Conservation (phyloP, 78 protist genomes). For the Mantamonas sphyraenae region DNA sequence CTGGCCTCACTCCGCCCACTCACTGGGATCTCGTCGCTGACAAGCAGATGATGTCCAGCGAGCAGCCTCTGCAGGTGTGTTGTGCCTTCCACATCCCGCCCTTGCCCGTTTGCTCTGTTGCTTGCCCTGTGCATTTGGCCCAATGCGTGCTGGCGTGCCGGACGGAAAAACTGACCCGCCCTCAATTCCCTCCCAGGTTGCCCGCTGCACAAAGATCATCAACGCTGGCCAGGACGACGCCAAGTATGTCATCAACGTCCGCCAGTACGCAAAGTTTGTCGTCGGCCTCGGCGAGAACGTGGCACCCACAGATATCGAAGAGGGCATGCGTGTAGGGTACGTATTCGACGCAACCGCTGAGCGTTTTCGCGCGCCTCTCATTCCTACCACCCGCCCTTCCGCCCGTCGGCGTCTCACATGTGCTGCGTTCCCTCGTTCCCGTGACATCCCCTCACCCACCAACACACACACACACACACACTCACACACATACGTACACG, state of each 20-base stretch:
- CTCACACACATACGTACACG: no score
- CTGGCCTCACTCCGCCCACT: constrained; percentile 95
- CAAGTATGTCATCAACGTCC: constrained; percentile 90
- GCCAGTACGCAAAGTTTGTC: constrained; percentile 96
- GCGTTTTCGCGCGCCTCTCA: not conserved
- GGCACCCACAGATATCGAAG: constrained; percentile 98
- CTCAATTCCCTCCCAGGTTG: constrained; percentile 57
- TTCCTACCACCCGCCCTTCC: not conserved
- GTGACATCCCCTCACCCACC: no score
- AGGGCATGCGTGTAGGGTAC: constrained; percentile 98
- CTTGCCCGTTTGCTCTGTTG: no score
- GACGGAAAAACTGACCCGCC: not conserved
- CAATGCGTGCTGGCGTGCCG: constrained; percentile 4
- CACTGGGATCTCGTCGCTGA: constrained; percentile 96
- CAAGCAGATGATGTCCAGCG: constrained; percentile 75
- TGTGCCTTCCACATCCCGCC: no score
- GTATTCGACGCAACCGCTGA: not conserved
- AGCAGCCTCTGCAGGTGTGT: constrained; percentile 84
- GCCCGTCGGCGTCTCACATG: no score
- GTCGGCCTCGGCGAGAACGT: constrained; percentile 96
- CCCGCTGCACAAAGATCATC: constrained; percentile 97
- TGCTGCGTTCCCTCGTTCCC: no score
- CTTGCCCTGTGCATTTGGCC: no score
- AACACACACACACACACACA: no score
- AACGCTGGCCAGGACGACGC: constrained; percentile 70